phyloP scores from a whole-genome alignment of 306 rosid species.

The Inga oerstediana region DNA sequence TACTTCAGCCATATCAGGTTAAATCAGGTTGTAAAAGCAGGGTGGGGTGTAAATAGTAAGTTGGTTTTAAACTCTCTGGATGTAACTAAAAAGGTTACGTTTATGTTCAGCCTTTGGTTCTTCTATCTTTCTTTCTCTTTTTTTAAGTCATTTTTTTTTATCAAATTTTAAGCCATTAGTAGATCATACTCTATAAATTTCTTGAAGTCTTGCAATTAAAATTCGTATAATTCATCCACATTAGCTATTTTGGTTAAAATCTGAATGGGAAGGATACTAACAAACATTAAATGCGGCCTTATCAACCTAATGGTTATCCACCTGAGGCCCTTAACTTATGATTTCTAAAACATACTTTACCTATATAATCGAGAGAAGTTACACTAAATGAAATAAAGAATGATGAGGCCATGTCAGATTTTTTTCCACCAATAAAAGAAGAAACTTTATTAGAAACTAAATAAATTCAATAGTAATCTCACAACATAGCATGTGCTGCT shows the following conservation, averaged over 20 bases:
- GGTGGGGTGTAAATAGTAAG: background rate
- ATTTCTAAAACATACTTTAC: background rate
- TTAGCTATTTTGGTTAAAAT: background rate
- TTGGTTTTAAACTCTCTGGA: background rate
- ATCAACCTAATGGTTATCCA: background rate
- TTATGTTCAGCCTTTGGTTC: background rate
- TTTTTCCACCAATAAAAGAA: background rate
- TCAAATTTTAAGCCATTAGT: background rate
- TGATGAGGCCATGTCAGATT: constrained; percentile 3
- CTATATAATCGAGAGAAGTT: background rate
- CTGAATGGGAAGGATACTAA: background rate
- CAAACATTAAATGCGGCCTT: background rate
- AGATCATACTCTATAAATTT: background rate
- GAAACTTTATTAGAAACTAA: background rate
- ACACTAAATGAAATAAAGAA: background rate
- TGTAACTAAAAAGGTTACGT: background rate
- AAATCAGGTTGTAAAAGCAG: background rate
- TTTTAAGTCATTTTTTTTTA: background rate
- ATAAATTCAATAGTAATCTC: background rate
- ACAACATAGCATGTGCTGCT: background rate
- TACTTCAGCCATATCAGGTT: background rate
- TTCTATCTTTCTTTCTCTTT: background rate
- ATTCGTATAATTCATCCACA: background rate
- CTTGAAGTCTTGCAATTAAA: background rate
- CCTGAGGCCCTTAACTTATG: background rate